Evolutionary conservation across 176 grass and related monocot genomes (phyloP), one percentile per base, ranked within the genome.

Genomic region (Oryza coarctata): DNA sequence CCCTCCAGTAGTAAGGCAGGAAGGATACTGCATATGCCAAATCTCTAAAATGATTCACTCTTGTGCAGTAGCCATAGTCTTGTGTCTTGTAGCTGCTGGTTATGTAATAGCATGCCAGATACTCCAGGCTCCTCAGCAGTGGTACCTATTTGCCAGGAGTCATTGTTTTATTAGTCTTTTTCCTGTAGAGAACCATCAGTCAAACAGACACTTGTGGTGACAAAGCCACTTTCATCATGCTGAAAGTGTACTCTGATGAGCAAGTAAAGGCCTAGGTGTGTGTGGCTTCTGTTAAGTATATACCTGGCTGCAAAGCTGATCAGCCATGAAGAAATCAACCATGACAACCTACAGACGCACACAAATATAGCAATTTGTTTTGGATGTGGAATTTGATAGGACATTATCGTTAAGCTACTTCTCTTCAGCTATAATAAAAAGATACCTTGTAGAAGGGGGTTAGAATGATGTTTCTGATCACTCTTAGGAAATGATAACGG

Each of bases 311-410:
- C 93, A 95, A 81, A 95, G 93, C 72, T 95, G 96, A 95, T 99
- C 97, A 83, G 97, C 97, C 97, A 99, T 96, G 93, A 99, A 99
- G 80, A 95, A 99, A 86, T 99, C 96, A 25, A 99, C 96, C 96
- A 99, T 99, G 65, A 95, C 85, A 76, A 99, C 97, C 96, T 99
- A 85, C 68, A 83, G 57, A 79, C 13, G 26, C 29, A 67, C 65
- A 66, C 57, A 15, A 73, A 74, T 11, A 79, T 68, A 75, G 36
- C 25, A 77, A 55, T 74, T 65, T 72, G 30, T 77, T 90, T 74
- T 8, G 30, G 62, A 66, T 68, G 20, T 61, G 35, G 6, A 84
- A 38, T 83, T 83, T 74, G 14, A 75, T 79, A 74, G 61, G 60
- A 71, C 3, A 15, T 20, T 5, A 41, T 85, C 13, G 34, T 39